Evolutionary conservation across 768 basidiomycete species (phyloP), one percentile per base, ranked within the genome.

Genomic region (Suillus weaverae): DNA sequence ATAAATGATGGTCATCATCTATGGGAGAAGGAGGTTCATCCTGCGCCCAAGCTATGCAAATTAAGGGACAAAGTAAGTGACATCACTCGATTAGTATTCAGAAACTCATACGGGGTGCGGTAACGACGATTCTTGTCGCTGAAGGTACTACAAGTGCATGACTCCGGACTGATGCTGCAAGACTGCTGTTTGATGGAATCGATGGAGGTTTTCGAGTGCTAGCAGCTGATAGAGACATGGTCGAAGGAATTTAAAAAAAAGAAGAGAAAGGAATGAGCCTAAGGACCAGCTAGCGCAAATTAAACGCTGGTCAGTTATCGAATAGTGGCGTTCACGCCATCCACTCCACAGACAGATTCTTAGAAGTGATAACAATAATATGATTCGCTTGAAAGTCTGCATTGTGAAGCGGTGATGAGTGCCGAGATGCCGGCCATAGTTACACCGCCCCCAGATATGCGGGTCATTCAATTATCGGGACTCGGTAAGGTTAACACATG

Each of bases 21-120:
- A 78, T 84, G 1, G 91, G 90, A 0, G 91, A 92, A 5, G 90
- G 90, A 5, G 91, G 91, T 71, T 94, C 92, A 72, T 94, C 89
- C 69, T 85, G 82, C 5, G 92, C 92, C 92, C 92, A 94, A 57
- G 92, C 92, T 94, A 61, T 14, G 61, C 39, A 48, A 60, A 63
- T 50, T 64, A 64, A n/a, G 14, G 39, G 1, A 62, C 62, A 50
- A 11, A 30, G 57, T 68, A 54, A 64, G 65, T 30, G 35, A 22
- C 22, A 61, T n/a, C 10, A 51, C 41, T 64, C 36, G 20, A 44
- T 38, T 30, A 43, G 33, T 18, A 60, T 50, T 51, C 43, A 33
- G 36, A 57, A 62, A 53, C 14, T 82, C 86, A 71, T 75, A 92
- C 91, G 90, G 66, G 91, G 91, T 38, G 83, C 80, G 61, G 89